Evolutionary conservation across 2,329 filamentous ascomycete genomes (phyloP).

Genomic region (Lasiodiplodia sp.): DNA sequence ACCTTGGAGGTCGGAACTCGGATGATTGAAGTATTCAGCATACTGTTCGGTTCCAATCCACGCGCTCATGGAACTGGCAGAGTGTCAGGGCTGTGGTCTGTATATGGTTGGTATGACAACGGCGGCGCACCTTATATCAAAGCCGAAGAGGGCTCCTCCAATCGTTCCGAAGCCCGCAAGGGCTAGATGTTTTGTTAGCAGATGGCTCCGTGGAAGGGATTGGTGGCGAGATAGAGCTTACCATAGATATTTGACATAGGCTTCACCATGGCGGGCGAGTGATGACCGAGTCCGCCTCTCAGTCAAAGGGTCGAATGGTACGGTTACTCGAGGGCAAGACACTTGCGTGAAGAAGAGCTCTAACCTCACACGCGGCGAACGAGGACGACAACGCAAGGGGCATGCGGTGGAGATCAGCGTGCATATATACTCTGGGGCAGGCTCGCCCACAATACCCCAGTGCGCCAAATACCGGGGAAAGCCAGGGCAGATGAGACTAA

Average conservation of each 20-base stretch:
- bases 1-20: slow-evolving; percentile 56
- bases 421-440: slow-evolving; percentile 9
- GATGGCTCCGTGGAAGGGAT: neutral
- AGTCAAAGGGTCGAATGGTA: neutral
- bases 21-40: slow-evolving; percentile 59
- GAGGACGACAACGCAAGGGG: neutral
- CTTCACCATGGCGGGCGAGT: slow-evolving; percentile 20
- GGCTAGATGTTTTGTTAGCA: slow-evolving; percentile 6
- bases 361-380: slow-evolving; percentile 1
- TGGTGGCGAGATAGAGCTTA: neutral
- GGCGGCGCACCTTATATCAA: slow-evolving; percentile 68
- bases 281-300: slow-evolving; percentile 17
- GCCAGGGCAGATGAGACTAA: slow-evolving; percentile 1
- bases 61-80: slow-evolving; percentile 52
- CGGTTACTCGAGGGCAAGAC: neutral
- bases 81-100: neutral
- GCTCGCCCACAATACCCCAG: neutral
- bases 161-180: slow-evolving; percentile 55
- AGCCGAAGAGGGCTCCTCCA: slow-evolving; percentile 77
- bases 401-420: slow-evolving; percentile 22
- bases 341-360: neutral
- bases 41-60: slow-evolving; percentile 58
- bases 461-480: slow-evolving; percentile 9
- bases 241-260: slow-evolving; percentile 29
- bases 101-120: slow-evolving; percentile 50